These are phyloP conservation scores for Raffaelea ambrosiae DNA, from an alignment of 2,329 filamentous ascomycete genomes.

Conservation along the genomic window DNA sequence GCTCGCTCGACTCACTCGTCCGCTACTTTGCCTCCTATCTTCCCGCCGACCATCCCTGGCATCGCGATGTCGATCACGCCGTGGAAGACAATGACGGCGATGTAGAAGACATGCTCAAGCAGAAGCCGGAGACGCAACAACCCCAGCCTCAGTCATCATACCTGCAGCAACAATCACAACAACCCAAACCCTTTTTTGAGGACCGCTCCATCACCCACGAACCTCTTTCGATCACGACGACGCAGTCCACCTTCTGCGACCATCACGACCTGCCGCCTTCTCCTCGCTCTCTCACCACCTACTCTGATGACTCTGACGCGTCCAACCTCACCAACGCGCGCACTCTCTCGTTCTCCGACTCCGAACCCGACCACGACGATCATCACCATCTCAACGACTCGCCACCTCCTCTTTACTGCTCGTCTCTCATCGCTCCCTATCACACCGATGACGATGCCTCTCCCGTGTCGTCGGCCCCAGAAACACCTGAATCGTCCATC, in stretches of 20 bases:
- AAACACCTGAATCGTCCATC: slow-evolving; percentile 35
- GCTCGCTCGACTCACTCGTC: slow-evolving; percentile 51
- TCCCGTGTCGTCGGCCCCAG: slow-evolving; percentile 23
- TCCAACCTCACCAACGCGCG: slow-evolving; percentile 33
- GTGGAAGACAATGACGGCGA: neutral
- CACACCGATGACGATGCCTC: slow-evolving; percentile 16
- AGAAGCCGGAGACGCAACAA: neutral
- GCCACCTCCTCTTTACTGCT: neutral
- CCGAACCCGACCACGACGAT: slow-evolving; percentile 38
- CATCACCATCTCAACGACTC: slow-evolving; percentile 21
- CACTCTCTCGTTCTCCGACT: slow-evolving; percentile 44
- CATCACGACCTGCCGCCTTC: slow-evolving; percentile 31
- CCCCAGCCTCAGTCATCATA: too few species aligned
- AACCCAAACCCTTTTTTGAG: slow-evolving; percentile 32
- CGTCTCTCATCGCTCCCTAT: slow-evolving; percentile 1
- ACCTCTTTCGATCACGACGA: slow-evolving; percentile 24
- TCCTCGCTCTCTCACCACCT: slow-evolving; percentile 42
- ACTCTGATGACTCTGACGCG: slow-evolving; percentile 33
- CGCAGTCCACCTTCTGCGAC: slow-evolving; percentile 13
- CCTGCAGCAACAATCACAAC: too few species aligned
- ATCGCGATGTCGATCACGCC: slow-evolving; percentile 10
- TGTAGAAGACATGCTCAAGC: neutral
- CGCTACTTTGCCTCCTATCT: slow-evolving; percentile 53
- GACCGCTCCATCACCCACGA: slow-evolving; percentile 37
- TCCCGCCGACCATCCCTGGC: slow-evolving; percentile 39